These are phyloP conservation scores for Flammula alnicola DNA, from an alignment of 1,284 basidiomycete species.

Conservation along the genomic window DNA sequence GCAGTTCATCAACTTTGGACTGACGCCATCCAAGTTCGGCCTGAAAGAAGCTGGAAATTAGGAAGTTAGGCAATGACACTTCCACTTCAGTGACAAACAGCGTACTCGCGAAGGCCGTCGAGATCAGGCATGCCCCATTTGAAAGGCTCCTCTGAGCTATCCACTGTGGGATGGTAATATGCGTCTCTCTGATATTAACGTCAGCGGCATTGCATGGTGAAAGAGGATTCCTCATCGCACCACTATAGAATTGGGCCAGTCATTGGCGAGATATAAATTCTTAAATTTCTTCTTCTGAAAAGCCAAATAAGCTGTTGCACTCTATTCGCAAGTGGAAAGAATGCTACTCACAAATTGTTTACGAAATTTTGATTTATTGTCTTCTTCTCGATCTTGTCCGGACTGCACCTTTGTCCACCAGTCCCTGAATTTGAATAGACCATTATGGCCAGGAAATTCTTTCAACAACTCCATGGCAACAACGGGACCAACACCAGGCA, in stretches of 20 bases:
- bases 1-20: conserved; percentile 88
- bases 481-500: conserved; percentile 95
- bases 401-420: conserved; percentile 98
- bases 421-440: conserved; percentile 84
- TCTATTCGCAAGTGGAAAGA: conserved; percentile 1
- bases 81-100: conserved; percentile 13
- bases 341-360: conserved; percentile 77
- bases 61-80: neutral
- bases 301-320: conserved; percentile 5
- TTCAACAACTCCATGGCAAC: conserved; percentile 94
- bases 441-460: conserved; percentile 87
- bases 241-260: conserved; percentile 93
- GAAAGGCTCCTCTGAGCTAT: conserved; percentile 92
- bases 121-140: conserved; percentile 98
- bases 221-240: conserved; percentile 41
- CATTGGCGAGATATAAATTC: conserved; percentile 74
- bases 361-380: conserved; percentile 78
- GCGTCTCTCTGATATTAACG: conserved; percentile 76
- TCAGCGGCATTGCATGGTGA: conserved; percentile 7
- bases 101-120: conserved; percentile 84
- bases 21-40: conserved; percentile 89
- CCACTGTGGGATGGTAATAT: conserved; percentile 90
- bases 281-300: conserved; percentile 88
- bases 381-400: conserved; percentile 79
- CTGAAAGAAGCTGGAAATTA: conserved; percentile 69